Evolutionary conservation across 1,139 yeast genomes (phyloP), one percentile per base, ranked within the genome.

Genomic region (Arxiozyma slooffiae): DNA sequence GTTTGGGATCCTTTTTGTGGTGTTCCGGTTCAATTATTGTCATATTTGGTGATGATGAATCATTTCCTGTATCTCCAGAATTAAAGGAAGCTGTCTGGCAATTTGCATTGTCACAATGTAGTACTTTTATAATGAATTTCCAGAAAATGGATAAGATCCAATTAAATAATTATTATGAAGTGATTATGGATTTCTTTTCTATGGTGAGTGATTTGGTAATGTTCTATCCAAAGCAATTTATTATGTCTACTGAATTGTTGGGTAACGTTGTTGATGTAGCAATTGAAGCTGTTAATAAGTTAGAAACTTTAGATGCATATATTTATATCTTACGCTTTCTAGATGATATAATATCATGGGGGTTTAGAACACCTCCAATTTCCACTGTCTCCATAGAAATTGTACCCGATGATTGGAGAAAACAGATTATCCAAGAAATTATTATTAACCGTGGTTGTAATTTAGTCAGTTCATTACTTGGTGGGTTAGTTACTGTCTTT

Each of bases 1-100:
- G 81, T 44, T 79, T 71, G 61, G 97, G 97, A 2, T 86, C 96
- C 65, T 90, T 84, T 63, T 71, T 90, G 52, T 90, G 96, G 94
- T 94, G 87, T 18, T 83, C 95, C 3, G 97, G 96, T 4, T 77
- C 86, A 5, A 71, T 88, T 34, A 79, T 90, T 49, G 79, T 88
- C 54, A 94, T 86, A 55, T 89, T 78, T 67, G 84, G 86, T 30
- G 87, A 81, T 62, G 86, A 79, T 51, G 72, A 72, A 52, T 61
- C 64, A 7, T 58, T 57, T 39, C 67, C 67, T 5, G 58, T 66
- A 4, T 53, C 67, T 4, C 58, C 59, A 4, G 60, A 64, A 26
- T 55, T 68, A 22, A 70, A 71, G 51, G 67, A 66, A 16, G 71
- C 78, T 4, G 73, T 78, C 24, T 78, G 82, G 81, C 67, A 70